These are phyloP conservation scores for Isabelozyma gotoi DNA, from an alignment of 805 yeast species.

Conservation along the genomic window DNA sequence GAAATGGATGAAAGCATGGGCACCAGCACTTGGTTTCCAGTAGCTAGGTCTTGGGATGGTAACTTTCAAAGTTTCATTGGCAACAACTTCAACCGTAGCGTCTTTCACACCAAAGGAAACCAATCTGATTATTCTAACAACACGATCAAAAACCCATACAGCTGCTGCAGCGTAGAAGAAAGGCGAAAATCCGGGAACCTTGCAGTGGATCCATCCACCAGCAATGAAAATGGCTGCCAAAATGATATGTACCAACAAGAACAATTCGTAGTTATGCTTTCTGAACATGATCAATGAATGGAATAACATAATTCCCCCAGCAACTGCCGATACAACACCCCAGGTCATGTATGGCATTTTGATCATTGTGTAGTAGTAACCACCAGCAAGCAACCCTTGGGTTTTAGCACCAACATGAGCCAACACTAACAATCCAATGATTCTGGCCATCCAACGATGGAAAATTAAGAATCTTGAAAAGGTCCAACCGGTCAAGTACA, in stretches of 20 bases:
- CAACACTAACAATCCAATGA: conserved; percentile 45
- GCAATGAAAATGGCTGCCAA: conserved; percentile 45
- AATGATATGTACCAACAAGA: conserved; percentile 22
- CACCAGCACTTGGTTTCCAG: conserved; percentile 43
- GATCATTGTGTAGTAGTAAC: conserved; percentile 10
- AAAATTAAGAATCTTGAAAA: conserved; percentile 59
- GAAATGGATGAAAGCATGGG: conserved; percentile 40
- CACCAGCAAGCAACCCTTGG: conserved; percentile 35
- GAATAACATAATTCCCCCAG: conserved; percentile 20
- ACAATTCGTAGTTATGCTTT: conserved; percentile 60
- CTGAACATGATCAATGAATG: conserved; percentile 50
- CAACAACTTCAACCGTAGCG: conserved; percentile 35
- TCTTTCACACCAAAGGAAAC: conserved; percentile 33
- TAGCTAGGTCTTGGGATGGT: conserved; percentile 46
- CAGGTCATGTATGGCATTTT: conserved; percentile 29
- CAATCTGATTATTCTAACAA: conserved; percentile 31
- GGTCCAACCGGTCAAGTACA: conserved; percentile 59
- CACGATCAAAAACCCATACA: conserved; percentile 33
- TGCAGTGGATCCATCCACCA: conserved; percentile 58
- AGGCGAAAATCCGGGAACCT: conserved; percentile 40
- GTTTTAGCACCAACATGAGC: conserved; percentile 61
- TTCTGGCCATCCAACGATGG: conserved; percentile 68
- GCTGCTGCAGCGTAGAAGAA: conserved; percentile 23
- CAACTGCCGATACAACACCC: conserved; percentile 32
- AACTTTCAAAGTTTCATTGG: conserved; percentile 50